Percentiles rank a stretch among this genome's conserved stretches.
Evolutionary conservation across 2,329 filamentous ascomycete species (phyloP).

Genomic region (Stromatinia cepivora): DNA sequence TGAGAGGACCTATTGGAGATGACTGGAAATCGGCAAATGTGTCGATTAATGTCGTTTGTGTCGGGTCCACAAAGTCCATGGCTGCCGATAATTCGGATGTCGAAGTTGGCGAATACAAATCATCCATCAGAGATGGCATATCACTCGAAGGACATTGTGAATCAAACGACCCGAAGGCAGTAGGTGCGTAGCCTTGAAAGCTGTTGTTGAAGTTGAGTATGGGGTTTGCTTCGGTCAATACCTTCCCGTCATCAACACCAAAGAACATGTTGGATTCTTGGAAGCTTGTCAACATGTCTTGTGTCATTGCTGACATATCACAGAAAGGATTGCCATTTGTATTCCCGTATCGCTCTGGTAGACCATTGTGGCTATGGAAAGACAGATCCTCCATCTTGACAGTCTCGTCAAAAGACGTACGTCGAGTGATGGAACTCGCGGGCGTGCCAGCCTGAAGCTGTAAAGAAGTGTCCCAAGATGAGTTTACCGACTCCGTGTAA

Average conservation of each 20-base stretch:
- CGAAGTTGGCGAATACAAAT: slow-evolving; percentile 31
- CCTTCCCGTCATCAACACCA: slow-evolving; percentile 10
- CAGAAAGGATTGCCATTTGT: slow-evolving; percentile 14
- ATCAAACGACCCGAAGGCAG: slow-evolving; percentile 21
- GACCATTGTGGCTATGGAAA: slow-evolving; percentile 15
- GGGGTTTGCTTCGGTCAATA: slow-evolving; percentile 23
- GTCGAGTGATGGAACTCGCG: slow-evolving; percentile 3
- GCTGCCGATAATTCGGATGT: slow-evolving; percentile 26
- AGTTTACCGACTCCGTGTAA: slow-evolving; percentile 18
- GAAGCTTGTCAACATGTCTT: slow-evolving; percentile 26
- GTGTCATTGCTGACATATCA: slow-evolving; percentile 27
- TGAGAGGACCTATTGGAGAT: slow-evolving; percentile 25
- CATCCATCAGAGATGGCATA: slow-evolving; percentile 28
- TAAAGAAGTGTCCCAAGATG: slow-evolving; percentile 23
- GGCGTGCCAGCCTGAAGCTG: slow-evolving; percentile 7
- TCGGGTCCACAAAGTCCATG: slow-evolving; percentile 34
- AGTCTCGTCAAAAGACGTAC: slow-evolving; percentile 17
- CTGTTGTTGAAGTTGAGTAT: slow-evolving; percentile 19
- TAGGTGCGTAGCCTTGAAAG: slow-evolving; percentile 18
- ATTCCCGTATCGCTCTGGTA: slow-evolving; percentile 24
- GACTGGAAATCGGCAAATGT: slow-evolving; percentile 23
- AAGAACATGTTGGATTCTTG: slow-evolving; percentile 25
- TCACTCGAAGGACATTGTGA: slow-evolving; percentile 25
- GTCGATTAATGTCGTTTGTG: slow-evolving; percentile 35
- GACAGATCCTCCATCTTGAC: slow-evolving; percentile 27